A percentile compares a stretch with the other conserved stretches of the same genome.
phyloP scores from a whole-genome alignment of 441 rosid genomes.

The Arabidopsis hybrid region DNA sequence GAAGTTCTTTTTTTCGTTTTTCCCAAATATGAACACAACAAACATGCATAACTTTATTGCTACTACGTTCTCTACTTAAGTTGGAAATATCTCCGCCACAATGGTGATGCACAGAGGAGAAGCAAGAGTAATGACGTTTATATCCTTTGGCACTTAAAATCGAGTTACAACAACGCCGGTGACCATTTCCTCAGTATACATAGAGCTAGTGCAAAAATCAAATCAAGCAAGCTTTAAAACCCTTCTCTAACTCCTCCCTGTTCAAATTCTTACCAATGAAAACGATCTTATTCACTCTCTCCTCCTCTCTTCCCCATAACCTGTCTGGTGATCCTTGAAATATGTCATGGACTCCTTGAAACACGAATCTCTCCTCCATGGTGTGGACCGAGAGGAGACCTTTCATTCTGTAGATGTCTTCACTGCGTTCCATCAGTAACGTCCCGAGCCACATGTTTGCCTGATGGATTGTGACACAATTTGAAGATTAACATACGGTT shows the following conservation, averaged over 20 bases:
- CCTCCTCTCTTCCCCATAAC: conserved; percentile 74
- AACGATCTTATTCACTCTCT: conserved; percentile 83
- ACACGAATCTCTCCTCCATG: conserved; percentile 90
- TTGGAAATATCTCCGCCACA: background rate
- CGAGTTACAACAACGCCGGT: background rate
- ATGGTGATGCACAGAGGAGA: background rate
- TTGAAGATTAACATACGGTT: conserved; percentile 3
- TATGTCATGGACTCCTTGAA: conserved; percentile 95
- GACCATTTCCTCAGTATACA: background rate
- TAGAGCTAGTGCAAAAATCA: conserved; percentile 41
- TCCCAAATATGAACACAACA: no score
- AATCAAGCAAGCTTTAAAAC: conserved; percentile 82
- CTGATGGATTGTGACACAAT: conserved; percentile 50
- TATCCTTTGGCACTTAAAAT: background rate
- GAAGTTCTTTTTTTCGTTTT: no score
- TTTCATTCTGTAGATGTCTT: conserved; percentile 95
- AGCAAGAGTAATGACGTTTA: background rate
- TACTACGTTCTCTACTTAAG: background rate
- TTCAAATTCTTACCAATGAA: conserved; percentile 94
- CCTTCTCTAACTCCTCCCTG: conserved; percentile 73
- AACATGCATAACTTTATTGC: no score
- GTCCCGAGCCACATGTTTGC: conserved; percentile 96
- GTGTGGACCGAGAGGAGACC: conserved; percentile 86
- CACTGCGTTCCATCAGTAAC: conserved; percentile 78
- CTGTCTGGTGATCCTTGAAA: conserved; percentile 98